Base-by-base conservation (phyloP, 371 early-diverging fungal genomes). In the Lichtheimia ornata region DNA sequence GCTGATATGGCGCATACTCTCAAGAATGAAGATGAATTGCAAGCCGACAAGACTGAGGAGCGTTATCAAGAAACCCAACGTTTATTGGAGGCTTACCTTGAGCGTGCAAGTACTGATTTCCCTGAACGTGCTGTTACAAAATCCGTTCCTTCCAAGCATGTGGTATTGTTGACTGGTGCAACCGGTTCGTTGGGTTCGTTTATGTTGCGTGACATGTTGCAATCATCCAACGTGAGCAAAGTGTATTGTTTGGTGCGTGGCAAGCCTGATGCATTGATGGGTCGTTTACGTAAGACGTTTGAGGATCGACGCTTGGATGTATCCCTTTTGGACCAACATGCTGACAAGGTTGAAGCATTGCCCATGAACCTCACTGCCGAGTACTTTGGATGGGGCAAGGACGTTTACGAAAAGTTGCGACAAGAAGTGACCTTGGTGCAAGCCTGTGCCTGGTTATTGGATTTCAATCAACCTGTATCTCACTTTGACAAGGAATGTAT, bases 161-260 rank as follows among this genome's bases (percentile, higher is more conserved):
- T 73, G 0, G 63, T 77, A 11, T 24, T 81, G 20, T 49, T 78
- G 9, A 75, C 78, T 5, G 81, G 81, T 12, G 73, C 72, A 2
- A 81, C 76, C 47, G 78, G 81, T 1, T 70, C 74, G 4, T 54
- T 81, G n/a, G 81, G 76, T 0, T 64, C 70, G 0, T 68, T 74
- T 28, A 51, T 76, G 30, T 43, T 81, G n/a, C 56, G 56, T 0
- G 68, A 67, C 24, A 13, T 81, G 35, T 50, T 78, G 5, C 9
- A 62, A 27, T 61, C 67, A 11, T 20, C 54, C 3, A 45, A 57
- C 1, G 62, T 74, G 15, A 66, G 65, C 9, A 74, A 65, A 45
- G 61, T 79, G 1, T 73, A 76, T 30, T 60, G 64, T 27, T 50
- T 70, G 42, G 62, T 76, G 20, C 72, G 76, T 25, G 72, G 71